Base-by-base conservation (phyloP, 148 eudicot species). In the Chenopodium suecicum region DNA sequence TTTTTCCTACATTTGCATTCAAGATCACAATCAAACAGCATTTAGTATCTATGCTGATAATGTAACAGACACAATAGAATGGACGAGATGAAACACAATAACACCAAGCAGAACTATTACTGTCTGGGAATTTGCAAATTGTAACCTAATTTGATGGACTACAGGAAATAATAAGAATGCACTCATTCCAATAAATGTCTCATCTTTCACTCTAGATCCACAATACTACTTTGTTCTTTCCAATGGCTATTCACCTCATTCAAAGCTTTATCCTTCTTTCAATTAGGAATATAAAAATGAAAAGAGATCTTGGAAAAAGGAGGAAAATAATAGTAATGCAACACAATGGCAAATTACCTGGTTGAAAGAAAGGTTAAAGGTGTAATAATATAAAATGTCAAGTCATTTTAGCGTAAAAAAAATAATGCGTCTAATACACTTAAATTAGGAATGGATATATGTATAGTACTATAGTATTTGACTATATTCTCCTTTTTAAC, bases 1-100 rank as follows among this genome's bases (percentile, higher is more conserved):
- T 73, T 83, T 84, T 71, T 82, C 86, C 95, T 91, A 76, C 77
- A 82, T 16, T 70, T 77, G 72, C 82, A 73, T 73, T 58, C n/a
- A 70, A 44, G 31, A 80, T 9, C 70, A 73, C 62, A 44, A 62
- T 48, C 19, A 80, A 22, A 64, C 2, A 1, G 17, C 31, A 25
- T 62, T 80, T 29, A 41, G 31, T 41, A 71, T 73, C 17, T 31
- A 44, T 64, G 34, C 29, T 62, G 60, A 34, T 25, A 31, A 69
- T 44, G n/a, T 29, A 14, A 54, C 50, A 79, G 68, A 74, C 68
- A 64, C 25, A 5, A 67, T 25, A 83, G 9, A 76, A 46, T 34
- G 12, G 73, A 78, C 9, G n/a, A 20, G 60, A 75, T 69, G 54
- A 48, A 17, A 37, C 48, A 76, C 31, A 70, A 31, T 27, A n/a